A percentile compares a stretch with the other conserved stretches of the same genome.
phyloP scores from a whole-genome alignment of 164 flowering plant genomes.

The Magnolia kwangsiensis region DNA sequence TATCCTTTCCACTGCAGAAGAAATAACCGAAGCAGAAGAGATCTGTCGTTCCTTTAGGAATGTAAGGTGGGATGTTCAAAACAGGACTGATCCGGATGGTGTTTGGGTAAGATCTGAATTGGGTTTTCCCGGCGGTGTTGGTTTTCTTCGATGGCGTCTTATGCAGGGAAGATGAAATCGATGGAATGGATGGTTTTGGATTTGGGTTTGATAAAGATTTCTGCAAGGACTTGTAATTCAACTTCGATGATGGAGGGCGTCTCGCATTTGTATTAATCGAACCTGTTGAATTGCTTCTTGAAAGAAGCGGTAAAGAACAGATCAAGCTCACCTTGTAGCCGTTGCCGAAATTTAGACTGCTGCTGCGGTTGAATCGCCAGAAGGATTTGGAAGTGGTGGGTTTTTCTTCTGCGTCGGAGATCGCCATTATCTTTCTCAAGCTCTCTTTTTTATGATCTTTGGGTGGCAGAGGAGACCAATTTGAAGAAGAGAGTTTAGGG shows the following conservation, averaged over 20 bases:
- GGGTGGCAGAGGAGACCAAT: constrained; percentile 5
- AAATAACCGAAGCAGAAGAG: constrained; percentile 68
- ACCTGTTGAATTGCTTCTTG: constrained; percentile 83
- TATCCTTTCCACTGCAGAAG: constrained; percentile 58
- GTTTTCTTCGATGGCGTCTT: constrained; percentile 42
- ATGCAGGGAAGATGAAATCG: constrained; percentile 15
- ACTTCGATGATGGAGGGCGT: constrained; percentile 17
- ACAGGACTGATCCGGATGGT: constrained; percentile 57
- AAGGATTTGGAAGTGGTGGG: constrained; percentile 36
- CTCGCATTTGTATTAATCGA: constrained; percentile 33
- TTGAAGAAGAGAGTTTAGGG: background rate
- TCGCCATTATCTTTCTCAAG: constrained; percentile 49
- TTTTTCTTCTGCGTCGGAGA: constrained; percentile 6
- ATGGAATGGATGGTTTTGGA: background rate
- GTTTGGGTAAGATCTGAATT: constrained; percentile 33
- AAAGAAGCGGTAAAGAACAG: constrained; percentile 46
- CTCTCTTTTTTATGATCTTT: constrained; percentile 39
- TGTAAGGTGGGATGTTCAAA: constrained; percentile 60
- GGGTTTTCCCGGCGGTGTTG: background rate
- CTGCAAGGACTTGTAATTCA: constrained; percentile 27
- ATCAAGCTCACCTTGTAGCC: constrained; percentile 31
- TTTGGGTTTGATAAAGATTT: constrained; percentile 22
- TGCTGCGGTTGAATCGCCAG: constrained; percentile 75
- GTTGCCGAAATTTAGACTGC: constrained; percentile 51
- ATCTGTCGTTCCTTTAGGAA: constrained; percentile 44